Evolutionary conservation across 305 asterid genomes (phyloP).

Genomic region (Fraxinus xanthoxyloides): DNA sequence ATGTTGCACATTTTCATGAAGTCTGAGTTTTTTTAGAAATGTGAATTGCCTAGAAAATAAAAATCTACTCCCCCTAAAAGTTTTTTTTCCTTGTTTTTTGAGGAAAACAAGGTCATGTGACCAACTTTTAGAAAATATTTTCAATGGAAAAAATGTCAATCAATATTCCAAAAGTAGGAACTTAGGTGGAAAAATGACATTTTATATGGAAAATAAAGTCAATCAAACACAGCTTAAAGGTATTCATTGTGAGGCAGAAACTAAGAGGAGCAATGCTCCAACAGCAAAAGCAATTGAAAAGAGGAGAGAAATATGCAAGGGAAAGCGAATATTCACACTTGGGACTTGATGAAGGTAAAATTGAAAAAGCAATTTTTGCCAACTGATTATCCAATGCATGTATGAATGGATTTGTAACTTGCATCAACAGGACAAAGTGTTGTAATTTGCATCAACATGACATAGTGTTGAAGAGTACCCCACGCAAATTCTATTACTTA

Average conservation of each 20-base stretch:
- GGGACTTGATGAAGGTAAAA: neutral
- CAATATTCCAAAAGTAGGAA: neutral
- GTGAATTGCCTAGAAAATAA: neutral
- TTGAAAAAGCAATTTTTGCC: neutral
- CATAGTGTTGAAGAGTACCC: neutral
- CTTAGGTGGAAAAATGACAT: neutral
- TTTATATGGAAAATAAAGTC: neutral
- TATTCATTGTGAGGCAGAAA: neutral
- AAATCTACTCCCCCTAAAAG: neutral
- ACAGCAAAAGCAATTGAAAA: neutral
- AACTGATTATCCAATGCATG: neutral
- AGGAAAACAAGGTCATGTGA: neutral
- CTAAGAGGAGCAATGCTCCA: neutral
- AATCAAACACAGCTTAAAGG: neutral
- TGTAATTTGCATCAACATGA: neutral
- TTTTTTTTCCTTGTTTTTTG: neutral
- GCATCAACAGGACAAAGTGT: neutral
- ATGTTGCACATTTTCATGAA: neutral
- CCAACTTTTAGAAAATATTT: neutral
- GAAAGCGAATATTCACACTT: neutral
- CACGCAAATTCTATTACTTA: neutral
- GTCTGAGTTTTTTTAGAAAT: neutral
- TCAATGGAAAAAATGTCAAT: neutral
- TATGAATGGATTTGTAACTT: neutral
- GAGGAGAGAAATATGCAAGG: neutral